phyloP scores from a whole-genome alignment of 805 yeast genomes.

The Starmerella sp. region DNA sequence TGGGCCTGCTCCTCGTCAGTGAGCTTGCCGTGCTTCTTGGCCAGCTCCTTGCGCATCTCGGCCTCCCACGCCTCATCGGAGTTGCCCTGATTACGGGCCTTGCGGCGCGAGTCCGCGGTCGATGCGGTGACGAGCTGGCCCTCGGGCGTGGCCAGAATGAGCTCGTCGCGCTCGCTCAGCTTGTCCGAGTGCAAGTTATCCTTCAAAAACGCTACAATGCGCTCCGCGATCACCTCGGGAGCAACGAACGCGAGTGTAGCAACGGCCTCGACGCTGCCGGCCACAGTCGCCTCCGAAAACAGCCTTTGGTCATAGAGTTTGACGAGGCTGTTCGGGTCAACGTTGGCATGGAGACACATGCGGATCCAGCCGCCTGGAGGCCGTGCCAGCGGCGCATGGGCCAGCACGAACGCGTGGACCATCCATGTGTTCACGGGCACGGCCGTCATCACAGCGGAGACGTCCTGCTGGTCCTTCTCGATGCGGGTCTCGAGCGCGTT shows the following conservation, averaged over 20 bases:
- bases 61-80: constrained; percentile 72
- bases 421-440: constrained; percentile 23
- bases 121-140: constrained; percentile 46
- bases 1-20: constrained; percentile 72
- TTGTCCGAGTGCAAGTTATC: constrained; percentile 34
- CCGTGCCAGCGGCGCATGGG: constrained; percentile 35
- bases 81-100: constrained; percentile 27
- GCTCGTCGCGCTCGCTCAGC: constrained; percentile 41
- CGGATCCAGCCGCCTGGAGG: constrained; percentile 65
- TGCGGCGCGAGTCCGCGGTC: background rate
- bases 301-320: constrained; percentile 22
- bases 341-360: constrained; percentile 43
- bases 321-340: constrained; percentile 57
- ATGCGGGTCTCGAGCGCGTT: background rate
- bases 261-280: constrained; percentile 26
- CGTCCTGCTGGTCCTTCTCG: background rate
- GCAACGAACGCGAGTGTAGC: constrained; percentile 43
- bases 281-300: constrained; percentile 22
- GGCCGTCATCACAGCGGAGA: constrained; percentile 3
- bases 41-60: constrained; percentile 61
- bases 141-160: constrained; percentile 58
- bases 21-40: constrained; percentile 43
- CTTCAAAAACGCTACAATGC: constrained; percentile 36
- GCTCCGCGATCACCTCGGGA: constrained; percentile 46
- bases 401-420: constrained; percentile 33